Evolutionary conservation across 441 rosid species (phyloP).

Genomic region (Viola pubescens): DNA sequence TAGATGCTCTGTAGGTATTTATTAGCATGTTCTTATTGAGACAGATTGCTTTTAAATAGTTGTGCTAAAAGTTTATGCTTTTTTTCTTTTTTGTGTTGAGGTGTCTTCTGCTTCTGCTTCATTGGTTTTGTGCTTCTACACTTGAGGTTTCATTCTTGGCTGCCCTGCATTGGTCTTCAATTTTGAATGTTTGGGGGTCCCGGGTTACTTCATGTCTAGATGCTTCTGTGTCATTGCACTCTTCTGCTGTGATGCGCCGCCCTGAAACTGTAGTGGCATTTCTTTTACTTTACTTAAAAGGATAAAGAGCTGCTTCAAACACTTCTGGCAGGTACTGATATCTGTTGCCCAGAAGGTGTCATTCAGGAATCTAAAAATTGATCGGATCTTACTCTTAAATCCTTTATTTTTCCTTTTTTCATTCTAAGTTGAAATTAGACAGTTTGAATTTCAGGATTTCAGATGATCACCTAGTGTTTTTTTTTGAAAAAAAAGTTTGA

Average conservation of each 20-base stretch:
- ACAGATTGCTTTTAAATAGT: conserved; percentile 21
- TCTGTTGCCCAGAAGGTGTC: conserved; percentile 40
- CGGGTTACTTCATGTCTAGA: conserved; percentile 43
- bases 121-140: conserved; percentile 79
- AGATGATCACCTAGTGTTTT: no score
- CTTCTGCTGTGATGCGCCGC: conserved; percentile 41
- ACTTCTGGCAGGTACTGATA: conserved; percentile 58
- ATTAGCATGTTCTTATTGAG: conserved; percentile 30
- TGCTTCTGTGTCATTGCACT: conserved; percentile 60
- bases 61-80: conserved; percentile 54
- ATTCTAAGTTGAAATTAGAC: no score
- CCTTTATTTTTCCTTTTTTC: no score
- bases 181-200: conserved; percentile 53
- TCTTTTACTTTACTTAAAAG: conserved; percentile 39
- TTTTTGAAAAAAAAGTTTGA: no score
- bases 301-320: conserved; percentile 43
- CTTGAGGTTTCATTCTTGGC: conserved; percentile 58
- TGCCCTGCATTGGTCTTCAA: conserved; percentile 59
- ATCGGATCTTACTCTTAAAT: not conserved
- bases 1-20: conserved; percentile 25
- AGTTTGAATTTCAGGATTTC: no score
- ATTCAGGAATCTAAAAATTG: conserved; percentile 11
- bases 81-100: conserved; percentile 69
- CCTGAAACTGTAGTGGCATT: conserved; percentile 38
- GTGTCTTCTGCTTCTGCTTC: conserved; percentile 83